Conservation (phyloP, 75 land plant genomes). For the Selaginella moellendorffii region DNA sequence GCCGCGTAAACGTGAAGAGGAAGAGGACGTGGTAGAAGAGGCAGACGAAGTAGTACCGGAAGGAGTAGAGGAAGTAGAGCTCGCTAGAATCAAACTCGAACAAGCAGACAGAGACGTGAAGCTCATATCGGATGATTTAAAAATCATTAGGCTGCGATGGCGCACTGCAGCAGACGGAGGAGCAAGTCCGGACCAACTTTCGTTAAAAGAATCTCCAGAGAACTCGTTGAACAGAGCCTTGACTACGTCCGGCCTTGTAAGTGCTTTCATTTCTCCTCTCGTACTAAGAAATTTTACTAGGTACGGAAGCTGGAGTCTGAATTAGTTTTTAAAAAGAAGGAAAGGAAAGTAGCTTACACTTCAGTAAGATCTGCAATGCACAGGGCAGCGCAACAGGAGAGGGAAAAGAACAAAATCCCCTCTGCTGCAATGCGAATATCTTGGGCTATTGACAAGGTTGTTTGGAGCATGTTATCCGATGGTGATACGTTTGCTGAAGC, state of each 20-base stretch:
- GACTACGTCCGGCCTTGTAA: background rate
- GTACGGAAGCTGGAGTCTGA: slow-evolving; percentile 52
- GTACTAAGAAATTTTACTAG: too few species aligned
- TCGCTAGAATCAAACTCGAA: slow-evolving; percentile 73
- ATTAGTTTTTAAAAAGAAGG: slow-evolving; percentile 33
- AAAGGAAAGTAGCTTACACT: slow-evolving; percentile 49
- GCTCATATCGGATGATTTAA: slow-evolving; percentile 50
- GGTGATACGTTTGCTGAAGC: slow-evolving; percentile 96
- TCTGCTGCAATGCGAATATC: slow-evolving; percentile 96
- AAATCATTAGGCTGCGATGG: slow-evolving; percentile 15
- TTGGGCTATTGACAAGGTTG: slow-evolving; percentile 75
- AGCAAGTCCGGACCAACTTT: background rate
- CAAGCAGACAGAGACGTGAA: slow-evolving; percentile 59
- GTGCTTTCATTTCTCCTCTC: too few species aligned
- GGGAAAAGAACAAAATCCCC: slow-evolving; percentile 92
- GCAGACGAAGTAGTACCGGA: slow-evolving; percentile 98
- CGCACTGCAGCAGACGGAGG: slow-evolving; percentile 11
- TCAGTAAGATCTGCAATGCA: slow-evolving; percentile 63
- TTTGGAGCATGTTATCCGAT: slow-evolving; percentile 89
- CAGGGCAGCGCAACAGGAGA: slow-evolving; percentile 82
- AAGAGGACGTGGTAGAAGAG: slow-evolving; percentile 76
- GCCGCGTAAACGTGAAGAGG: slow-evolving; percentile 71
- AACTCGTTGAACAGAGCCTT: background rate
- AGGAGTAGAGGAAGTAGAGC: slow-evolving; percentile 97
- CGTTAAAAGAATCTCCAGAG: background rate